These are phyloP conservation scores for Platanthera zijinensis DNA, from an alignment of 106 monocot species.

Conservation along the genomic window DNA sequence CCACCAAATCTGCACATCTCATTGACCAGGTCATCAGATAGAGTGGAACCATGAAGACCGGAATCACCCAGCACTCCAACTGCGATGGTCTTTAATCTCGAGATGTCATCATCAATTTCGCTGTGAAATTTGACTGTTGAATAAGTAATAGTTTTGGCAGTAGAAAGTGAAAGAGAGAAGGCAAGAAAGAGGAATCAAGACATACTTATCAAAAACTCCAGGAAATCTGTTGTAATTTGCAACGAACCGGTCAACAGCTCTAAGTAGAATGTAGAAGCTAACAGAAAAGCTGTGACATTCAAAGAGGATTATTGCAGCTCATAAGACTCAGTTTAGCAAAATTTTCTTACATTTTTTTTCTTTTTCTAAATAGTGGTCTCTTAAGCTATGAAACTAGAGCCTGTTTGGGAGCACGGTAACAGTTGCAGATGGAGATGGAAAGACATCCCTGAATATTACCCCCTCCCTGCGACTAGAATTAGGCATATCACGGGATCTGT, in stretches of 20 bases:
- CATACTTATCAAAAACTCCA: slow-evolving; percentile 73
- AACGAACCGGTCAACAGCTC: slow-evolving; percentile 80
- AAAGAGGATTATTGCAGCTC: background rate
- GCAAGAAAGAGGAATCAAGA: background rate
- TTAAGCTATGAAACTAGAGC: no score
- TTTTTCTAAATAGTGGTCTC: no score
- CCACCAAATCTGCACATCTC: slow-evolving; percentile 91
- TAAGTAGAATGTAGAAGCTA: slow-evolving; percentile 72
- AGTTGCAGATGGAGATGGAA: no score
- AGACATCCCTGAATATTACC: no score
- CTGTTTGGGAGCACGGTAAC: no score
- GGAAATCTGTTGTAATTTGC: slow-evolving; percentile 81
- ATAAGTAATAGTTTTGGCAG: background rate
- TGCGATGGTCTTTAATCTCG: slow-evolving; percentile 65
- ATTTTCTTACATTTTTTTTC: background rate
- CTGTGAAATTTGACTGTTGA: slow-evolving; percentile 13
- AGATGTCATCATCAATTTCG: slow-evolving; percentile 67
- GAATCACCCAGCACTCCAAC: slow-evolving; percentile 51
- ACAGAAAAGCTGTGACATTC: slow-evolving; percentile 53
- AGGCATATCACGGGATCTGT: no score
- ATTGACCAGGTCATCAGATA: slow-evolving; percentile 71
- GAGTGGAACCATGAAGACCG: slow-evolving; percentile 52
- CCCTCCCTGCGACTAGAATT: no score
- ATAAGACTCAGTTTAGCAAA: background rate
- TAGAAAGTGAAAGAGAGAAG: background rate